A percentile compares a stretch with the other conserved stretches of the same genome.
Evolutionary conservation across 257 asterid genomes (phyloP).

Genomic region (Linaria vulgaris): DNA sequence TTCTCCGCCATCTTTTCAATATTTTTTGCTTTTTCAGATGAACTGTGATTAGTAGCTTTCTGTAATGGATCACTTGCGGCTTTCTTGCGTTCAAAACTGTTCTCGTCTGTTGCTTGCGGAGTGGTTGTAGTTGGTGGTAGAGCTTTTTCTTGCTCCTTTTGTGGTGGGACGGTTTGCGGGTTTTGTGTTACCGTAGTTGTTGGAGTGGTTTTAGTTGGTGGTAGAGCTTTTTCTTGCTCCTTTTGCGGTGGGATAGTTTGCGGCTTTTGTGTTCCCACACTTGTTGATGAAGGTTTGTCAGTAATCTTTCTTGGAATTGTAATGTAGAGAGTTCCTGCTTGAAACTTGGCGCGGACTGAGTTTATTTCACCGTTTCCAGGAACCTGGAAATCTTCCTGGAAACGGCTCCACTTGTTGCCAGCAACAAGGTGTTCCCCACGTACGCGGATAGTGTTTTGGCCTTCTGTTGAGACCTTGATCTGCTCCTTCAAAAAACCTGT

Average conservation of each 20-base stretch:
- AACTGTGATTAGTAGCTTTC: slow-evolving; percentile 12
- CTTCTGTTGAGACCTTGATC: slow-evolving; percentile 64
- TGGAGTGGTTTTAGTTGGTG: slow-evolving; percentile 19
- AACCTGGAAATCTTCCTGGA: slow-evolving; percentile 61
- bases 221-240: slow-evolving; percentile 21
- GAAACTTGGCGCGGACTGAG: slow-evolving; percentile 56
- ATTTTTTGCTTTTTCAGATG: neutral
- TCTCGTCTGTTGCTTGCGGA: slow-evolving; percentile 28
- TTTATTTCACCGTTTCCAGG: slow-evolving; percentile 52
- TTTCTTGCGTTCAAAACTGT: slow-evolving; percentile 20
- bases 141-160: slow-evolving; percentile 24
- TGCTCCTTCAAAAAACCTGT: slow-evolving; percentile 63
- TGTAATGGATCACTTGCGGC: slow-evolving; percentile 1
- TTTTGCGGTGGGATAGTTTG: slow-evolving; percentile 27
- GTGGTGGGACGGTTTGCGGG: slow-evolving; percentile 23
- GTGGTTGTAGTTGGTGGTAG: slow-evolving; percentile 18
- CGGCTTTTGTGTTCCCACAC: slow-evolving; percentile 14
- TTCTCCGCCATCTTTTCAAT: slow-evolving; percentile 17
- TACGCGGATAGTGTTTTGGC: slow-evolving; percentile 48
- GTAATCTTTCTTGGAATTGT: slow-evolving; percentile 42
- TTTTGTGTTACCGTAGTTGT: slow-evolving; percentile 13
- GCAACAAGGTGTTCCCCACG: slow-evolving; percentile 60
- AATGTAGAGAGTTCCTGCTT: slow-evolving; percentile 56
- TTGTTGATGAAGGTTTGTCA: slow-evolving; percentile 19
- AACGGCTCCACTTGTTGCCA: slow-evolving; percentile 75